Evolutionary conservation across 1,284 basidiomycete species (phyloP), one percentile per base, ranked within the genome.

Genomic region (Kalmanozyma brasiliensis): DNA sequence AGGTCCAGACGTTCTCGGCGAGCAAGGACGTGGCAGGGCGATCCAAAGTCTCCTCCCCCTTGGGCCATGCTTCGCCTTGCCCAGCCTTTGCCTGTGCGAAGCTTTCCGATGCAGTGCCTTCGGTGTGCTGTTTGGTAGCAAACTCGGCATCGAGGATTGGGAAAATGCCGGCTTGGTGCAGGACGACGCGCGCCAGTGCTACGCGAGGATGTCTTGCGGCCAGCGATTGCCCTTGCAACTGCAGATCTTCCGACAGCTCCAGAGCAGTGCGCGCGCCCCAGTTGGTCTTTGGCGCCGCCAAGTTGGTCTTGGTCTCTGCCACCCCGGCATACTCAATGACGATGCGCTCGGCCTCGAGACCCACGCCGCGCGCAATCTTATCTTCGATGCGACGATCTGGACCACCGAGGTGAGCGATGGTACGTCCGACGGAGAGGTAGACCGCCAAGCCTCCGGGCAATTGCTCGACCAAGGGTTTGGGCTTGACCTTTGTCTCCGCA

Each of bases 61-160:
- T 51, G 1, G 42, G 48, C 35, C 44, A 49, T 8, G 19, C 47
- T 16, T 43, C 49, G 40, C 33, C 62, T 20, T 53, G 35, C 8
- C 36, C 49, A 7, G 51, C 46, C 36, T 71, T 65, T 9, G 53
- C 62, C 24, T 20, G 26, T 1, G 58, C 57, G 32, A 65, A 58
- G n/a, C 36, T 47, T 23, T 55, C 44, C 4, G 62, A 52, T 4
- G 58, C 61, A 6, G 65, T 67, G 9, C 70, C 73, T 19, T 72
- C 49, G 17, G 74, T 60, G 44, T 74, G 73, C 34, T 74, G 73
- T 10, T 73, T 57, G 3, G 64, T 68, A 1, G 78, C 77, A 30
- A 73, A 60, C 5, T 71, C 65, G 3, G 80, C 81, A 26, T 83
- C 82, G 24, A 82, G 77, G 37, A 83, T 71, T 0, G 82, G 82